Evolutionary conservation across 2,329 filamentous ascomycete species (phyloP).

Genomic region (Penicillium sp.): DNA sequence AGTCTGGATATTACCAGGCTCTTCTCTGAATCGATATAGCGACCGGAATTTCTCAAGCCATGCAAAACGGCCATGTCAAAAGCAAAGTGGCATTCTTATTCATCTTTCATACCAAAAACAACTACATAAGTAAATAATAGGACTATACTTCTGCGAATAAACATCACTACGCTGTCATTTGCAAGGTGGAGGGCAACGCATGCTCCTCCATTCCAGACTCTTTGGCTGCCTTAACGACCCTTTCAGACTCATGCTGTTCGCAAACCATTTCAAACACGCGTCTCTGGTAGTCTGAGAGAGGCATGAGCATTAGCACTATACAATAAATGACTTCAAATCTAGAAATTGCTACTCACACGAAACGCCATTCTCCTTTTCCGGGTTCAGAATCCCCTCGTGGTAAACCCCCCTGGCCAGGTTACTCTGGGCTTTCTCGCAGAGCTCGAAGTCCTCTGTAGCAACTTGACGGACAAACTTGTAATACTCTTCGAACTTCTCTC

Average conservation of each 20-base stretch:
- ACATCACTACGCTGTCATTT: slow-evolving; percentile 16
- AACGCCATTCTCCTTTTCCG: slow-evolving; percentile 56
- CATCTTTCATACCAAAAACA: background rate
- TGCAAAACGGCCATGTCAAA: no score
- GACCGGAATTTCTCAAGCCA: no score
- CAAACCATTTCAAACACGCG: slow-evolving; percentile 48
- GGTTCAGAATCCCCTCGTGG: slow-evolving; percentile 56
- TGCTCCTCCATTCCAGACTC: slow-evolving; percentile 8
- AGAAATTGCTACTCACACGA: slow-evolving; percentile 41
- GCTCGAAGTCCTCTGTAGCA: slow-evolving; percentile 56
- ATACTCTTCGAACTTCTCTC: slow-evolving; percentile 57
- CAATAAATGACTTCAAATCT: slow-evolving; percentile 10
- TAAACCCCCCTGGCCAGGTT: slow-evolving; percentile 57
- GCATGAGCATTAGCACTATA: slow-evolving; percentile 12
- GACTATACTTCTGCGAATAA: no score
- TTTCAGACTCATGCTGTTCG: slow-evolving; percentile 44
- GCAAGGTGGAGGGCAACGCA: slow-evolving; percentile 2
- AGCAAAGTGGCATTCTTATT: background rate
- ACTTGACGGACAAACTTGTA: slow-evolving; percentile 58
- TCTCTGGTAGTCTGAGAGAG: slow-evolving; percentile 45
- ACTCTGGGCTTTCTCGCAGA: slow-evolving; percentile 57
- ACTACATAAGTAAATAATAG: background rate
- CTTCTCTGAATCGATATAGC: no score
- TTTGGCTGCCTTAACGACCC: slow-evolving; percentile 9
- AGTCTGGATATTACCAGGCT: no score